Evolutionary conservation across 208 protist genomes (phyloP).

Genomic region (Perkinsela sp.): DNA sequence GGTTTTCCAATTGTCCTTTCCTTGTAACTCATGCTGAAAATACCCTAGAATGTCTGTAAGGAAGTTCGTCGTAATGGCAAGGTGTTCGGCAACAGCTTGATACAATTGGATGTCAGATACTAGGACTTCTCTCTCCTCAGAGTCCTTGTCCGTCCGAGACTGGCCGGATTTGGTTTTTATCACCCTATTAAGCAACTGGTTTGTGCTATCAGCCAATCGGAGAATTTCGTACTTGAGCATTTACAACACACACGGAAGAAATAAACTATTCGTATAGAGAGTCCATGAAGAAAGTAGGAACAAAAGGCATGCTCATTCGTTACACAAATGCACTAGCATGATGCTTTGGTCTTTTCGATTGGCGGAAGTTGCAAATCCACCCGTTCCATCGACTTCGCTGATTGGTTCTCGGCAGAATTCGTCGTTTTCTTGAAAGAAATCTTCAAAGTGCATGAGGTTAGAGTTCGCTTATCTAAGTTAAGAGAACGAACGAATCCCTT

Average conservation of each 20-base stretch:
- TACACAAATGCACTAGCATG: background rate
- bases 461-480: background rate
- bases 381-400: background rate
- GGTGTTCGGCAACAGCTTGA: background rate
- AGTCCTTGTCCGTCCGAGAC: background rate
- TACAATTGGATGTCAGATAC: too few species aligned
- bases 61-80: background rate
- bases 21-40: too few species aligned
- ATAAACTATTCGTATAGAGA: background rate
- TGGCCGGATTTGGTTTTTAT: background rate
- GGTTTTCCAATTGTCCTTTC: too few species aligned
- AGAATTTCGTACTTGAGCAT: background rate
- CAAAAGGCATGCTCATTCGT: background rate
- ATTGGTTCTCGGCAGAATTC: background rate
- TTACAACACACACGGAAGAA: too few species aligned
- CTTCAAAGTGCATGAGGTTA: background rate
- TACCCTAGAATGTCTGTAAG: too few species aligned
- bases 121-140: background rate
- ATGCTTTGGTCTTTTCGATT: background rate
- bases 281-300: background rate
- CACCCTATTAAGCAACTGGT: background rate
- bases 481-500: background rate
- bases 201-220: background rate
- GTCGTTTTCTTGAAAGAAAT: background rate
- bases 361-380: background rate